Percentiles rank a stretch among this genome's conserved stretches.
These are phyloP conservation scores for Multifurca ochricompacta DNA, from an alignment of 768 basidiomycete species.

Conservation along the genomic window DNA sequence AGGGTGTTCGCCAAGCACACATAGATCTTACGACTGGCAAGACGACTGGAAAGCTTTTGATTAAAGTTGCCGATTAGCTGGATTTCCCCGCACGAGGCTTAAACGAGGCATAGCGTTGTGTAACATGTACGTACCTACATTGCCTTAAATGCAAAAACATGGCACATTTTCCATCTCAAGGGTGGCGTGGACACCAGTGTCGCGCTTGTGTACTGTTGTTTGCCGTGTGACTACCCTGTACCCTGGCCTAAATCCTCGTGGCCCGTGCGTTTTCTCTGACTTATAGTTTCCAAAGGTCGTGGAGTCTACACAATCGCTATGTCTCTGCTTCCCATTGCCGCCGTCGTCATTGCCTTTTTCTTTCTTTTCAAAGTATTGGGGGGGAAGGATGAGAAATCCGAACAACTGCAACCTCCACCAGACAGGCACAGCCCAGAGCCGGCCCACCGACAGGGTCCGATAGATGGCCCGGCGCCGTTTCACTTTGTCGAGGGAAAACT, in stretches of 20 bases:
- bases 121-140: slow-evolving; percentile 38
- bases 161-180: slow-evolving; percentile 1
- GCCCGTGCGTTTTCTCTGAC: background rate
- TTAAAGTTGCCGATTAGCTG: slow-evolving; percentile 44
- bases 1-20: slow-evolving; percentile 73
- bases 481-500: slow-evolving; percentile 3
- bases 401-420: background rate
- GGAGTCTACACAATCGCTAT: slow-evolving; percentile 6
- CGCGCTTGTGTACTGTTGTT: background rate
- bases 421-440: background rate
- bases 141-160: slow-evolving; percentile 7
- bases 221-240: background rate
- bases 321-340: slow-evolving; percentile 14
- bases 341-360: slow-evolving; percentile 10
- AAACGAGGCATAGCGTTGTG: slow-evolving; percentile 35
- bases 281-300: slow-evolving; percentile 5
- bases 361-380: slow-evolving; percentile 10
- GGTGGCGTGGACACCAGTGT: slow-evolving; percentile 7
- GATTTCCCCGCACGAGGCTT: slow-evolving; percentile 31
- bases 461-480: slow-evolving; percentile 1
- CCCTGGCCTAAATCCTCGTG: slow-evolving; percentile 18
- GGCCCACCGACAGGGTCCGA: background rate
- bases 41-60: slow-evolving; percentile 79
- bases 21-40: slow-evolving; percentile 66
- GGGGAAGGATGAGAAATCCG: background rate